A percentile compares a stretch with the other conserved stretches of the same genome.
These are phyloP conservation scores for Przewalskia tangutica DNA, from an alignment of 257 asterid species.

Conservation along the genomic window DNA sequence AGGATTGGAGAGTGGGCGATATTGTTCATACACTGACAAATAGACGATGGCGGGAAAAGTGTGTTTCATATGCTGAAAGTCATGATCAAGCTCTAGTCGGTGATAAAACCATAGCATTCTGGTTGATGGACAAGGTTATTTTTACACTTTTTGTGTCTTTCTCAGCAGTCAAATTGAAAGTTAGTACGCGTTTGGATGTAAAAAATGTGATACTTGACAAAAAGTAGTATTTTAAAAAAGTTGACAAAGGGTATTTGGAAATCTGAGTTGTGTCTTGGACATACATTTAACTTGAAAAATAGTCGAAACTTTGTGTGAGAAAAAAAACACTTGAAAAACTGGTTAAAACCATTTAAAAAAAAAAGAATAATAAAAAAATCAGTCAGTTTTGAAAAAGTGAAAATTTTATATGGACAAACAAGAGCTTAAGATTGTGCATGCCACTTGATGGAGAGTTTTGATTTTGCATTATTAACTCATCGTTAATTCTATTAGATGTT, in stretches of 20 bases:
- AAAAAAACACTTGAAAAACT: too few relatives aligned
- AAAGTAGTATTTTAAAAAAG: too few relatives aligned
- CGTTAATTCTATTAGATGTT: background rate
- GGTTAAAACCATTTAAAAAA: too few relatives aligned
- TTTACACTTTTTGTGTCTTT: conserved; percentile 5
- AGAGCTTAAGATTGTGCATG: background rate
- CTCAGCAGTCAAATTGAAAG: background rate
- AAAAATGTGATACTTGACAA: too few relatives aligned
- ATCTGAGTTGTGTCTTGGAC: too few relatives aligned
- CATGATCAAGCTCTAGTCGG: conserved; percentile 99
- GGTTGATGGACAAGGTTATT: conserved; percentile 98
- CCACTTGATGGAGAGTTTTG: background rate
- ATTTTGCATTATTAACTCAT: background rate
- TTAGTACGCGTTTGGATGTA: too few relatives aligned
- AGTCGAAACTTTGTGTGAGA: too few relatives aligned
- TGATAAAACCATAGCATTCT: conserved; percentile 94
- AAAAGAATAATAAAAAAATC: too few relatives aligned
- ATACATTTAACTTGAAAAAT: too few relatives aligned
- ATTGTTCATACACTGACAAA: conserved; percentile 74
- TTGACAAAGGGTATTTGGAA: too few relatives aligned
- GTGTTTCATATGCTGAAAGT: conserved; percentile 89
- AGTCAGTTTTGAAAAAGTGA: too few relatives aligned
- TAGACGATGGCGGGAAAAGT: conserved; percentile 91
- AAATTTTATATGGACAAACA: too few relatives aligned
- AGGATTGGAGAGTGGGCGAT: conserved; percentile 97